These are phyloP conservation scores for Sindora glabra DNA, from an alignment of 306 rosid species.

Conservation along the genomic window DNA sequence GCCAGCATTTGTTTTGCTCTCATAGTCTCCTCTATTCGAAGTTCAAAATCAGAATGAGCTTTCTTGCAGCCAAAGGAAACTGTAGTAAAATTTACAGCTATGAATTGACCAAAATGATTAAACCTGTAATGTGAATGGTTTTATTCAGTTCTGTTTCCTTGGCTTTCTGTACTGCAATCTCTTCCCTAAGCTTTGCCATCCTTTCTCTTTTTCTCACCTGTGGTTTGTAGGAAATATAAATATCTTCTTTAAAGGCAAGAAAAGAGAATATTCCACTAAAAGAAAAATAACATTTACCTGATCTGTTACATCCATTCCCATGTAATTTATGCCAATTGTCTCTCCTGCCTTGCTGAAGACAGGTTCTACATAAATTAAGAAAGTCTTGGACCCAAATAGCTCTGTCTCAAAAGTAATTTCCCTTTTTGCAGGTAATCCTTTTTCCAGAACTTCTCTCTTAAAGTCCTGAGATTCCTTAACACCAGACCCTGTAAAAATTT, in stretches of 20 bases:
- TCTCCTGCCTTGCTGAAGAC: constrained; percentile 89
- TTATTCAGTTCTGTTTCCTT: constrained; percentile 88
- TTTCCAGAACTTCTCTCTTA: constrained; percentile 88
- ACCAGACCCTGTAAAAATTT: constrained; percentile 80
- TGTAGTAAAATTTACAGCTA: not conserved
- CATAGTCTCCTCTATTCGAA: constrained; percentile 81
- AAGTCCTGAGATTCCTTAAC: constrained; percentile 84
- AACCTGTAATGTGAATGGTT: constrained; percentile 93
- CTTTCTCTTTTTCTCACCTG: constrained; percentile 92
- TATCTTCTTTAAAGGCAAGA: not conserved
- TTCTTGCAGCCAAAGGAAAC: not conserved
- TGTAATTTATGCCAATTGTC: constrained; percentile 83
- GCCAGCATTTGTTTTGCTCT: constrained; percentile 96
- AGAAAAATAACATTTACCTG: constrained; percentile 45
- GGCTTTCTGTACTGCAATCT: constrained; percentile 89
- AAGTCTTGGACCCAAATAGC: constrained; percentile 77
- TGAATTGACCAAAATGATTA: constrained; percentile 5
- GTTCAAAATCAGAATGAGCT: constrained; percentile 1
- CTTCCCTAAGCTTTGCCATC: constrained; percentile 81
- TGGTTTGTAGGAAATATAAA: constrained; percentile 8
- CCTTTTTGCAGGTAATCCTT: constrained; percentile 78
- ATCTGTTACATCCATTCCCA: constrained; percentile 97
- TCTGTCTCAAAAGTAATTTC: constrained; percentile 89
- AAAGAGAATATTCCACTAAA: not conserved
- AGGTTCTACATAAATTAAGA: constrained; percentile 85